A percentile compares a stretch with the other conserved stretches of the same genome.
phyloP scores from a whole-genome alignment of 1,284 basidiomycete species.

The Cyathus pygmaeus region DNA sequence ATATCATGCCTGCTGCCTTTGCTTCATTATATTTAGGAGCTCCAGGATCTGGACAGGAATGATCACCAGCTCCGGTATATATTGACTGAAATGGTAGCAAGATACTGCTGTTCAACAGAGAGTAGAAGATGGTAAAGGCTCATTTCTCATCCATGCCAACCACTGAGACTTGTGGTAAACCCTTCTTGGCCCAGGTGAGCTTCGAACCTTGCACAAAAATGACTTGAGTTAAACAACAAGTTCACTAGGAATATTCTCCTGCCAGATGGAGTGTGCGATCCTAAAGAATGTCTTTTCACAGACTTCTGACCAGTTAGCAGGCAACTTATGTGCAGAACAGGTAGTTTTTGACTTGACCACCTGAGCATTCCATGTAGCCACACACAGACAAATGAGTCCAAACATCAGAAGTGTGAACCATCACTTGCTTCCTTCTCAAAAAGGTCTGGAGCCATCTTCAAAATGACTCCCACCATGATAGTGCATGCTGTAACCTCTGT shows the following conservation, averaged over 20 bases:
- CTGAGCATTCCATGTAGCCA: slow-evolving; percentile 27
- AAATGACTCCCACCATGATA: slow-evolving; percentile 17
- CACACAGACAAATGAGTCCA: slow-evolving; percentile 19
- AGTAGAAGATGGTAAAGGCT: slow-evolving; percentile 42
- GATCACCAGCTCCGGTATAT: slow-evolving; percentile 28
- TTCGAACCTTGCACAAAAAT: slow-evolving; percentile 27
- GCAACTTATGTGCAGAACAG: slow-evolving; percentile 42
- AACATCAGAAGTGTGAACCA: slow-evolving; percentile 18
- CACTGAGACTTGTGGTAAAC: slow-evolving; percentile 38
- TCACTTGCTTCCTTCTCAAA: slow-evolving; percentile 8
- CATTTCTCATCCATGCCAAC: slow-evolving; percentile 47
- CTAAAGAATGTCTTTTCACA: slow-evolving; percentile 28
- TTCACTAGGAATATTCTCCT: slow-evolving; percentile 21
- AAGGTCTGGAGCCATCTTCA: slow-evolving; percentile 8
- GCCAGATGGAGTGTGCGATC: slow-evolving; percentile 27
- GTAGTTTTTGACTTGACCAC: slow-evolving; percentile 39
- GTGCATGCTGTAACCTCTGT: slow-evolving; percentile 15
- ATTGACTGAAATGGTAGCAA: slow-evolving; percentile 44
- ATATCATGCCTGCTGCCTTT: slow-evolving; percentile 29
- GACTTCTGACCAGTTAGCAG: slow-evolving; percentile 28
- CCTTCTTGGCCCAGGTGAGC: slow-evolving; percentile 32
- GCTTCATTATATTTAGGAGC: slow-evolving; percentile 27
- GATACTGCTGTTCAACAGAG: slow-evolving; percentile 30
- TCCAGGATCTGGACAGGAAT: slow-evolving; percentile 26
- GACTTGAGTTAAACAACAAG: slow-evolving; percentile 41